Percentiles rank a stretch among this genome's conserved stretches.
phyloP scores from a whole-genome alignment of 768 basidiomycete species.

The Tricholomella constricta region DNA sequence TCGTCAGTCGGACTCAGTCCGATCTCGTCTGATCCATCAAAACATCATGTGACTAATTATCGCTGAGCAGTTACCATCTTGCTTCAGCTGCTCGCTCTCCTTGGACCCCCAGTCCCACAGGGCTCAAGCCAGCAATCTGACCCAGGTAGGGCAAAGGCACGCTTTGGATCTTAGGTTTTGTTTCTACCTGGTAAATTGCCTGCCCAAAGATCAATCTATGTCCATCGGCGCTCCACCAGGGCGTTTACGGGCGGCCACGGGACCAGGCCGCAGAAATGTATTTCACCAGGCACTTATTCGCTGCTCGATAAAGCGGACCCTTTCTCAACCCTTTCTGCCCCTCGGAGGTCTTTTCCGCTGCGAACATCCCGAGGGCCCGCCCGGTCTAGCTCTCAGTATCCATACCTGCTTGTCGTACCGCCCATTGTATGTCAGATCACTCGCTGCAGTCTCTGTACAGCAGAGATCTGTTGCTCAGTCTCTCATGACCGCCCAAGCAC shows the following conservation, averaged over 20 bases:
- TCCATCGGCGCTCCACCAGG: conserved; percentile 1
- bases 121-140: background rate
- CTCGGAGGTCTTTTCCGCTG: background rate
- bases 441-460: background rate
- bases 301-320: background rate
- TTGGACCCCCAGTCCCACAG: too few species aligned
- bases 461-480: conserved; percentile 1
- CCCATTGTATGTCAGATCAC: background rate
- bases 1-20: background rate
- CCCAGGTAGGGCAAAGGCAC: background rate
- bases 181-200: background rate
- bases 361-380: background rate
- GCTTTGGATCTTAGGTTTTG: background rate
- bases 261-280: background rate
- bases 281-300: conserved; percentile 10
- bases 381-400: background rate
- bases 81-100: too few species aligned
- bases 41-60: conserved; percentile 4
- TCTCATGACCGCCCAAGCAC: conserved; percentile 4
- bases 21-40: background rate
- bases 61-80: background rate
- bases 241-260: background rate
- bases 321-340: background rate
- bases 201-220: conserved; percentile 8
- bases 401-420: background rate